Evolutionary conservation across 2,329 filamentous ascomycete species (phyloP).

Genomic region (Colletotrichum magnum): DNA sequence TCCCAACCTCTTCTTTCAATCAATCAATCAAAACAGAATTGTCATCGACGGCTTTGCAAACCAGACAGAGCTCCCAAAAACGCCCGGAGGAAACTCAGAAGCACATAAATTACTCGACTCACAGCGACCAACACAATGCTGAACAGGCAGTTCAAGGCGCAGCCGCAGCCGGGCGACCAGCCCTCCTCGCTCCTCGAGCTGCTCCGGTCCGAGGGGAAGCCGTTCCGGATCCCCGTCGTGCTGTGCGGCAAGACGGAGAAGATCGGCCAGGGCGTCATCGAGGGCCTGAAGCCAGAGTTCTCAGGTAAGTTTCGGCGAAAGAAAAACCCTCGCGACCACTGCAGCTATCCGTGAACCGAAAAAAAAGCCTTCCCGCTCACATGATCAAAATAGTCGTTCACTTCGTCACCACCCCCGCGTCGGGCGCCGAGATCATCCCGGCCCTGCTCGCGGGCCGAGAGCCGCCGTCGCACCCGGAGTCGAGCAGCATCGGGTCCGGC

Average conservation of each 20-base stretch:
- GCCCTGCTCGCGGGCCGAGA: slow-evolving; percentile 28
- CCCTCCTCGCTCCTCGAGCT: slow-evolving; percentile 8
- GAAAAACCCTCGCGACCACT: background rate
- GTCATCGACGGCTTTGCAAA: too few species aligned
- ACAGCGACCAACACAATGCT: slow-evolving; percentile 10
- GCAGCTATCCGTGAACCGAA: background rate
- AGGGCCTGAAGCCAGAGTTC: slow-evolving; percentile 45
- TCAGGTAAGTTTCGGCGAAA: slow-evolving; percentile 41
- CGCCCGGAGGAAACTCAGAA: background rate
- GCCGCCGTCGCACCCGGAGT: slow-evolving; percentile 35
- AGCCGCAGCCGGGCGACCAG: background rate
- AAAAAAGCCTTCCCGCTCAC: background rate
- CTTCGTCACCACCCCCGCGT: slow-evolving; percentile 34
- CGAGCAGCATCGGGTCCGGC: slow-evolving; percentile 40
- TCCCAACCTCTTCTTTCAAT: too few species aligned
- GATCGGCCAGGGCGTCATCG: slow-evolving; percentile 44
- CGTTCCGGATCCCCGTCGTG: slow-evolving; percentile 40
- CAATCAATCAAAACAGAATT: too few species aligned
- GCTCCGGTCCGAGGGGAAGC: background rate
- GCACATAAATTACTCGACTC: background rate
- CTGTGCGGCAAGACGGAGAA: slow-evolving; percentile 45
- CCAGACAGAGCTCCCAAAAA: background rate
- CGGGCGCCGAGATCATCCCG: slow-evolving; percentile 38
- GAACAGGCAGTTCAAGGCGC: slow-evolving; percentile 17
- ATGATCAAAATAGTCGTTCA: slow-evolving; percentile 32